Conservation (phyloP, 2,329 filamentous ascomycete species). For the Chaetoscypha palmicola region DNA sequence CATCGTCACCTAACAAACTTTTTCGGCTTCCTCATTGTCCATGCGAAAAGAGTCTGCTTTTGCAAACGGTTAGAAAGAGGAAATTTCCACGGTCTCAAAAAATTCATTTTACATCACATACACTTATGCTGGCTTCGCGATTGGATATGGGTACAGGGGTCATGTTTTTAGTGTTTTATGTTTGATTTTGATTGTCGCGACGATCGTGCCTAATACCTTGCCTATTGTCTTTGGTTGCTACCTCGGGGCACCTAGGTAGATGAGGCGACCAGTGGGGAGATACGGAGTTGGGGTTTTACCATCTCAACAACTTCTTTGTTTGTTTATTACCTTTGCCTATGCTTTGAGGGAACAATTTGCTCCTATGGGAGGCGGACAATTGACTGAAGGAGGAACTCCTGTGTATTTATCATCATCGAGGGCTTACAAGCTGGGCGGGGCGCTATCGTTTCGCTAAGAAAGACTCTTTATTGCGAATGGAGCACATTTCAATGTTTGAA, state of each 20-base stretch:
- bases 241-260: slow-evolving; percentile 18
- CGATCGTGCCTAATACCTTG: slow-evolving; percentile 26
- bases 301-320: slow-evolving; percentile 20
- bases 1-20: slow-evolving; percentile 22
- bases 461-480: too few species aligned
- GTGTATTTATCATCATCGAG: too few species aligned
- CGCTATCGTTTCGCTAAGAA: too few species aligned
- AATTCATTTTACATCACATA: slow-evolving; percentile 26
- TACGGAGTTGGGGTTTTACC: slow-evolving; percentile 23
- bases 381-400: too few species aligned
- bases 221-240: slow-evolving; percentile 15
- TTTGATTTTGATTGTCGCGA: slow-evolving; percentile 25
- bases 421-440: too few species aligned
- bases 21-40: slow-evolving; percentile 25
- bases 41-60: slow-evolving; percentile 26
- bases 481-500: too few species aligned
- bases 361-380: too few species aligned
- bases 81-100: slow-evolving; percentile 22
- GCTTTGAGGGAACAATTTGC: too few species aligned
- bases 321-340: slow-evolving; percentile 17
- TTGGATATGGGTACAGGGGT: slow-evolving; percentile 23
- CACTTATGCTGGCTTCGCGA: slow-evolving; percentile 12
- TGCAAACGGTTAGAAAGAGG: slow-evolving; percentile 26
- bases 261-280: slow-evolving; percentile 16
- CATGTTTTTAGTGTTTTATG: slow-evolving; percentile 22